Percentiles rank a stretch among this genome's conserved stretches.
Evolutionary conservation across 1,139 yeast genomes (phyloP).

Genomic region (Geotrichum citri-aurantii): DNA sequence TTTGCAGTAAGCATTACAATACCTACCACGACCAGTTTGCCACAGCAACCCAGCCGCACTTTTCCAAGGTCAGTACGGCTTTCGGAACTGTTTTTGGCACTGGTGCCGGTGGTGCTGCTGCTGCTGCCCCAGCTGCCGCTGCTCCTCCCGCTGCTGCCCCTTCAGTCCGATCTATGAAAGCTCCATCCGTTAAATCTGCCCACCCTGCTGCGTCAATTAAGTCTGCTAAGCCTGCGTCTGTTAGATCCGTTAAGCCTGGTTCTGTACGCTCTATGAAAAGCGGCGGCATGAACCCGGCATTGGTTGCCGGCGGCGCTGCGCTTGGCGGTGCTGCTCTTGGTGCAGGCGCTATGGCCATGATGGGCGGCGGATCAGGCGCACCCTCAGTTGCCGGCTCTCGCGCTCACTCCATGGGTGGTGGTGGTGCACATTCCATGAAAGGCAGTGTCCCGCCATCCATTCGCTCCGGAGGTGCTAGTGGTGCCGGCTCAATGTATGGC

Average conservation of each 20-base stretch:
- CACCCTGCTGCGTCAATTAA: constrained; percentile 9
- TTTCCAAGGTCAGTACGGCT: constrained; percentile 30
- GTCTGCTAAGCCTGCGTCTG: constrained; percentile 11
- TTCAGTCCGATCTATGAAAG: constrained; percentile 14
- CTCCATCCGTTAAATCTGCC: constrained; percentile 11
- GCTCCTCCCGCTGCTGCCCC: constrained; percentile 23
- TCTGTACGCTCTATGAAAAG: constrained; percentile 4
- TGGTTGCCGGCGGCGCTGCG: constrained; percentile 15
- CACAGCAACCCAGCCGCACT: constrained; percentile 40
- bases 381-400: constrained; percentile 3
- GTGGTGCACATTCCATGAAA: background rate
- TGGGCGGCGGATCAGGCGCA: constrained; percentile 1
- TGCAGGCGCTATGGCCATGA: constrained; percentile 11
- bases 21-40: constrained; percentile 51
- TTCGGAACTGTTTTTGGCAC: constrained; percentile 28
- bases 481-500: background rate
- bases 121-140: constrained; percentile 20
- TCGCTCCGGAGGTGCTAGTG: background rate
- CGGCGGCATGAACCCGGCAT: constrained; percentile 5
- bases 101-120: constrained; percentile 26
- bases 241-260: constrained; percentile 11
- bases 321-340: constrained; percentile 14
- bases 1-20: constrained; percentile 52
- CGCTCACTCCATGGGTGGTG: no score
- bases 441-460: background rate